phyloP scores from a whole-genome alignment of 768 basidiomycete species.

The Termitomyces sp. region DNA sequence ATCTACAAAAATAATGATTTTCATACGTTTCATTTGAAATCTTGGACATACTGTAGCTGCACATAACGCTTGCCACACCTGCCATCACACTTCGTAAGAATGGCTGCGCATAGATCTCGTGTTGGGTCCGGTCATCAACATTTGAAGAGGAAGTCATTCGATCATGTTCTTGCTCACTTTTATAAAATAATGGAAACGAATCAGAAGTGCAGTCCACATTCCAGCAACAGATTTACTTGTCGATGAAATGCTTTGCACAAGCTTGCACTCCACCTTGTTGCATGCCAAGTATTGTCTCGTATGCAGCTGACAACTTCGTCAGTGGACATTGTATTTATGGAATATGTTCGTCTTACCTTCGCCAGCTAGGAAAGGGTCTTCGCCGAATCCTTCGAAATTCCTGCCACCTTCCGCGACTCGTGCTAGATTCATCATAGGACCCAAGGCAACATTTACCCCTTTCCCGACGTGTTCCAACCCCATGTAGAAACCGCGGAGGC shows the following conservation, averaged over 20 bases:
- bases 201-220: not conserved
- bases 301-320: constrained; percentile 29
- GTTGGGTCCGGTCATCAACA: constrained; percentile 76
- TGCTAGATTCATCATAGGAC: constrained; percentile 70
- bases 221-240: constrained; percentile 44
- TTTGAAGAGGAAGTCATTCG: constrained; percentile 54
- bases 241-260: constrained; percentile 79
- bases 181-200: not conserved
- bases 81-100: constrained; percentile 71
- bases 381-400: constrained; percentile 82
- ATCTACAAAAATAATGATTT: constrained; percentile 30
- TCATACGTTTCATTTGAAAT: not conserved
- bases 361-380: constrained; percentile 68
- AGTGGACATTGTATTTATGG: too few species aligned
- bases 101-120: constrained; percentile 68
- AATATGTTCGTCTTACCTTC: constrained; percentile 24
- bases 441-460: constrained; percentile 67
- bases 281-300: constrained; percentile 80
- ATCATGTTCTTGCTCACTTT: constrained; percentile 64
- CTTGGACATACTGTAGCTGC: constrained; percentile 56
- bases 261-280: constrained; percentile 79
- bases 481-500: constrained; percentile 63
- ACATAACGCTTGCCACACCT: constrained; percentile 70
- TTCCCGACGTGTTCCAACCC: constrained; percentile 68
- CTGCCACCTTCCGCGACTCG: constrained; percentile 60